A percentile compares a stretch with the other conserved stretches of the same genome.
Conservation (phyloP, 1,284 basidiomycete genomes). For the Marasmius tenuissimus region DNA sequence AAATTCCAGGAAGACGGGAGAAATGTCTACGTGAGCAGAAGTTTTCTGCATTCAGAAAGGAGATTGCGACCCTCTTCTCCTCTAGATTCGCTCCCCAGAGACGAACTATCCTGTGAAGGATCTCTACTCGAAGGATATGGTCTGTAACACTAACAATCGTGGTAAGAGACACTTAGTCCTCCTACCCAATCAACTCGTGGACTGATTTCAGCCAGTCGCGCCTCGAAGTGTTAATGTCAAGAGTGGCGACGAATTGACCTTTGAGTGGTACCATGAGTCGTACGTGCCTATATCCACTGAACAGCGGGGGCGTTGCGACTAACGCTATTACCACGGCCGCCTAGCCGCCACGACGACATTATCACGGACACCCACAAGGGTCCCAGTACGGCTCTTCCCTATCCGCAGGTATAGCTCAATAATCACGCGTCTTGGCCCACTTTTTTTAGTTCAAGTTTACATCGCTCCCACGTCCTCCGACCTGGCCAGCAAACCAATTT, state of each 20-base stretch:
- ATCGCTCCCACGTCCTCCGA: slow-evolving; percentile 29
- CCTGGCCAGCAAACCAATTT: slow-evolving; percentile 24
- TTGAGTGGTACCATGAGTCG: slow-evolving; percentile 33
- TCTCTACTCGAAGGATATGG: slow-evolving; percentile 25
- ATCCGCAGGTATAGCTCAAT: neutral
- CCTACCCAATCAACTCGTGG: neutral
- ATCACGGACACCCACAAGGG: slow-evolving; percentile 31
- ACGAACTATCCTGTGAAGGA: slow-evolving; percentile 32
- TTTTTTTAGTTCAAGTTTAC: slow-evolving; percentile 28
- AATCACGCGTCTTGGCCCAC: neutral
- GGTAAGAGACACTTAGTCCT: slow-evolving; percentile 13
- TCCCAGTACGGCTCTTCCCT: slow-evolving; percentile 19
- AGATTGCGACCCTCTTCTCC: neutral
- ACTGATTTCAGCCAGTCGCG: slow-evolving; percentile 16
- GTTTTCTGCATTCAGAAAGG: too few species aligned
- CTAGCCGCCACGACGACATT: slow-evolving; percentile 32
- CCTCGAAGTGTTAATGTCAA: slow-evolving; percentile 25
- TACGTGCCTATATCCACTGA: slow-evolving; percentile 7
- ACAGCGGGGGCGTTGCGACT: neutral
- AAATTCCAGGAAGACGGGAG: slow-evolving; percentile 31
- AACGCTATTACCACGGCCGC: neutral
- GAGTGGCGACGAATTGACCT: slow-evolving; percentile 29
- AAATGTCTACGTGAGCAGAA: slow-evolving; percentile 22
- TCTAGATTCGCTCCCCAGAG: slow-evolving; percentile 29
- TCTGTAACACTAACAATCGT: slow-evolving; percentile 29